Evolutionary conservation across 2,329 filamentous ascomycete species (phyloP).

Genomic region (Aquanectria penicillioides): DNA sequence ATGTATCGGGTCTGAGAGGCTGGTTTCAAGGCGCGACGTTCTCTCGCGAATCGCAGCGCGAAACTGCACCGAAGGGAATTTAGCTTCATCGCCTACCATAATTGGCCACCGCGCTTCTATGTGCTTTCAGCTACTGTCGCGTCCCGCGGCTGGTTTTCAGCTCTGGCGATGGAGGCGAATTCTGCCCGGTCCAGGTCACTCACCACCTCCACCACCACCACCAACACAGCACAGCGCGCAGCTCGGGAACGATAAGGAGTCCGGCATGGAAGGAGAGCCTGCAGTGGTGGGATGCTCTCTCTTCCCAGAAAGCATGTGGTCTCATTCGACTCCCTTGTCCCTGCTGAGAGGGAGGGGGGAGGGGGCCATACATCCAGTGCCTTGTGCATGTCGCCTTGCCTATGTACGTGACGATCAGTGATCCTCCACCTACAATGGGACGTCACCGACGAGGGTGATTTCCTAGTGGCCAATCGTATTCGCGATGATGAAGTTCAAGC

Average conservation of each 20-base stretch:
- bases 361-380: neutral
- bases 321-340: constrained; percentile 33
- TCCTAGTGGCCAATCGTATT: constrained; percentile 8
- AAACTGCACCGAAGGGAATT: no score
- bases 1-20: constrained; percentile 27
- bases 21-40: no score
- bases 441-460: constrained; percentile 9
- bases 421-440: constrained; percentile 17
- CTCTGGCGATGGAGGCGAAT: neutral
- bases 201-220: neutral
- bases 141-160: neutral
- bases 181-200: neutral
- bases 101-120: neutral
- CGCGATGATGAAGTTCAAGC: neutral
- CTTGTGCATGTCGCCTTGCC: neutral
- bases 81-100: no score
- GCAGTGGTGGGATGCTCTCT: constrained; percentile 28
- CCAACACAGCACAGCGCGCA: neutral
- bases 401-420: constrained; percentile 5
- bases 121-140: neutral
- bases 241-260: neutral
- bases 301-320: constrained; percentile 21
- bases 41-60: no score
- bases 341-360: no score
- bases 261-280: constrained; percentile 29